Evolutionary conservation across 1,284 basidiomycete species (phyloP).

Genomic region (Ustilago cynodontis): DNA sequence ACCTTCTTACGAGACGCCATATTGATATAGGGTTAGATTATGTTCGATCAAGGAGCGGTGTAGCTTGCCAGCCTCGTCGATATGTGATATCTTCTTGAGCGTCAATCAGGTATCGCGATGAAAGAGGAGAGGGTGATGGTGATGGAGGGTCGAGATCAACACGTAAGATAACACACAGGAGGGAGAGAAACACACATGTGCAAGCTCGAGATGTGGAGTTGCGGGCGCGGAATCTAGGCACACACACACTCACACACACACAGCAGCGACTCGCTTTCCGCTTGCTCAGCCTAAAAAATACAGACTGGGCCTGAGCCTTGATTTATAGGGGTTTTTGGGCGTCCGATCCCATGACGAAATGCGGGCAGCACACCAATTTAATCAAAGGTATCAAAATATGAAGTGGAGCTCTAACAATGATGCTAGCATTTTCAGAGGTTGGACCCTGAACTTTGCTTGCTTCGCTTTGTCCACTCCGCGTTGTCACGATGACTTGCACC

Average conservation of each 20-base stretch:
- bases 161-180: conserved; percentile 17
- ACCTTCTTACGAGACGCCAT: conserved; percentile 79
- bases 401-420: conserved; percentile 5
- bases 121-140: neutral
- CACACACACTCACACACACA: neutral
- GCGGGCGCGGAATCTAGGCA: conserved; percentile 15
- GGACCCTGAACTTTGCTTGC: conserved; percentile 21
- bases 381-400: neutral
- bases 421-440: neutral
- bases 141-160: conserved; percentile 20
- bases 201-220: conserved; percentile 8
- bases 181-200: conserved; percentile 13
- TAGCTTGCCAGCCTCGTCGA: neutral
- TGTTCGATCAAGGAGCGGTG: neutral
- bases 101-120: neutral
- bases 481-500: neutral
- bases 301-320: conserved; percentile 5
- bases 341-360: conserved; percentile 8
- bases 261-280: neutral
- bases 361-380: neutral
- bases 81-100: neutral
- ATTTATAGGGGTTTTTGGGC: neutral
- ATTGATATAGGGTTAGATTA: conserved; percentile 2
- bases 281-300: neutral
- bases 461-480: neutral